A percentile compares a stretch with the other conserved stretches of the same genome.
Evolutionary conservation across 495 filamentous ascomycete genomes (phyloP).

Genomic region (Podospora anserina): DNA sequence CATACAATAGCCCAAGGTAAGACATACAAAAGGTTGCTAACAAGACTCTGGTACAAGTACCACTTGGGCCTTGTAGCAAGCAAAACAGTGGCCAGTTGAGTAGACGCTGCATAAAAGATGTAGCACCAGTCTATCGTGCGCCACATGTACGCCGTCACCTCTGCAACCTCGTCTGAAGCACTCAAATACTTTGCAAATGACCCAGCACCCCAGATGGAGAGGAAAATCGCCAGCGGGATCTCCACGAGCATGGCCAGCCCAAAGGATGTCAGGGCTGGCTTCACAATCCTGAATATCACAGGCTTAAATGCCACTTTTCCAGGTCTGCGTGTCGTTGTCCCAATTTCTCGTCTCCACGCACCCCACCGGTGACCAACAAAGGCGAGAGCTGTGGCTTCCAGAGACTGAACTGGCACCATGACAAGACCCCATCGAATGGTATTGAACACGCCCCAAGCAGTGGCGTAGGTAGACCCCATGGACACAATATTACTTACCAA

Average conservation of each 20-base stretch:
- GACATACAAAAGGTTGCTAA: conserved; percentile 63
- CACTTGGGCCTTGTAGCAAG: conserved; percentile 63
- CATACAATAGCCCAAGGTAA: conserved; percentile 68
- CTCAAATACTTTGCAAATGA: conserved; percentile 62
- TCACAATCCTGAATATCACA: conserved; percentile 40
- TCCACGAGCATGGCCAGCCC: conserved; percentile 56
- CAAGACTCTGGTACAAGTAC: conserved; percentile 65
- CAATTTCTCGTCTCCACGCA: conserved; percentile 47
- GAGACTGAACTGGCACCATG: conserved; percentile 68
- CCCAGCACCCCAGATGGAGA: conserved; percentile 56
- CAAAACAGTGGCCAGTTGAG: conserved; percentile 62
- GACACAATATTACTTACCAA: conserved; percentile 61
- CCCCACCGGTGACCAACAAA: conserved; percentile 72
- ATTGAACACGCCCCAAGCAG: conserved; percentile 72
- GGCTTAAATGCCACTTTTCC: conserved; percentile 38
- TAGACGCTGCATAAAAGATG: conserved; percentile 65
- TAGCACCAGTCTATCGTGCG: conserved; percentile 70
- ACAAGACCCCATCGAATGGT: conserved; percentile 76
- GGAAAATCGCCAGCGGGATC: conserved; percentile 59
- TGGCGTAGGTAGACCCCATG: conserved; percentile 62
- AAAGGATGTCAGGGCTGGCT: conserved; percentile 54
- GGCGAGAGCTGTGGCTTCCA: conserved; percentile 62
- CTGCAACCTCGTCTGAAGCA: conserved; percentile 51
- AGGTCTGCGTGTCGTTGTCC: conserved; percentile 36
- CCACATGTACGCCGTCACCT: conserved; percentile 69